These are phyloP conservation scores for Xylaria sp. DNA, from an alignment of 2,329 filamentous ascomycete genomes.

Conservation along the genomic window DNA sequence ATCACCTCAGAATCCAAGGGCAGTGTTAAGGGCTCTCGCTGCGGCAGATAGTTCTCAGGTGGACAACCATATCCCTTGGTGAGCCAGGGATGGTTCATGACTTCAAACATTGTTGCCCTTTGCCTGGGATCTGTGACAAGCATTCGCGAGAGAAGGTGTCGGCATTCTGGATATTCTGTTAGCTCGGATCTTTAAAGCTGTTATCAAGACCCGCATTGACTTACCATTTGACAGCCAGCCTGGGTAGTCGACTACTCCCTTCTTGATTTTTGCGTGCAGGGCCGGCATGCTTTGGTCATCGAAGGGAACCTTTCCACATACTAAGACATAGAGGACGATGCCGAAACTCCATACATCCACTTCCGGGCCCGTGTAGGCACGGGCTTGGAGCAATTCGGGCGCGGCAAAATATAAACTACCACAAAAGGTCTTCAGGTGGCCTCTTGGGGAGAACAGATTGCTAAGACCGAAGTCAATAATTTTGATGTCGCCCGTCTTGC, in stretches of 20 bases:
- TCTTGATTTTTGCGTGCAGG: conserved; percentile 98
- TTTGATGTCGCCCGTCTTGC: conserved; percentile 98
- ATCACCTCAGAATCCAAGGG: conserved; percentile 85
- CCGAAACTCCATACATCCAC: conserved; percentile 99
- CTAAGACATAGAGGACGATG: conserved; percentile 94
- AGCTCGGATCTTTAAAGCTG: conserved; percentile 39
- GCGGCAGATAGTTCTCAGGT: conserved; percentile 87
- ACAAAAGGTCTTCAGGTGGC: conserved; percentile 93
- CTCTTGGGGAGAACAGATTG: conserved; percentile 88
- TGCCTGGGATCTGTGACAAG: conserved; percentile 91
- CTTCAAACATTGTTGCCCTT: conserved; percentile 85
- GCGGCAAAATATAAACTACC: conserved; percentile 98
- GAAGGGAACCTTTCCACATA: conserved; percentile 97
- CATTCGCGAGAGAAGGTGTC: conserved; percentile 91
- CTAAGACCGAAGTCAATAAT: conserved; percentile 99
- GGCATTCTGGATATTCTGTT: conserved; percentile 73
- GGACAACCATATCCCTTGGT: conserved; percentile 85
- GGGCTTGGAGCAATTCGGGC: conserved; percentile 89
- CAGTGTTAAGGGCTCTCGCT: conserved; percentile 81
- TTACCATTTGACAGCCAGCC: conserved; percentile 88
- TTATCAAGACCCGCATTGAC: conserved; percentile 39
- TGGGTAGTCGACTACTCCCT: conserved; percentile 93
- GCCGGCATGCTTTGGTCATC: conserved; percentile 99
- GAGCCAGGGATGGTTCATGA: conserved; percentile 96
- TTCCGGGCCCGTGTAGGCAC: conserved; percentile 93